phyloP scores from a whole-genome alignment of 1,284 basidiomycete species.

The Grifola frondosa region DNA sequence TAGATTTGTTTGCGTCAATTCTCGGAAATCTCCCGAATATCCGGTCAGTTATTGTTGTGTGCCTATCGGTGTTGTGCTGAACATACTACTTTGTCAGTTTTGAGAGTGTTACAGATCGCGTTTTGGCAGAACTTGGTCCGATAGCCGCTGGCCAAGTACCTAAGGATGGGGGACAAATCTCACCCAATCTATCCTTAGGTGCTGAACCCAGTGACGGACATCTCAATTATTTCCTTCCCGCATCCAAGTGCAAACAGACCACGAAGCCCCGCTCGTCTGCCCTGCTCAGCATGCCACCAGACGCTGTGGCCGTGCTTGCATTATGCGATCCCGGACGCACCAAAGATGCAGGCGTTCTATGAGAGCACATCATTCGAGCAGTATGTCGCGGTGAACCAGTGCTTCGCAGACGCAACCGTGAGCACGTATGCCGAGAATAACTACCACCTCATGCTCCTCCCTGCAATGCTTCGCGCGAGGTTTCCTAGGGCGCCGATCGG shows the following conservation, averaged over 20 bases:
- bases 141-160: conserved; percentile 69
- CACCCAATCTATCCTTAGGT: too few relatives aligned
- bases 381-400: conserved; percentile 81
- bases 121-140: conserved; percentile 76
- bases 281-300: too few relatives aligned
- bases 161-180: conserved; percentile 79
- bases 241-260: too few relatives aligned
- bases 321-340: conserved; percentile 83
- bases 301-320: conserved; percentile 88
- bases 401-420: conserved; percentile 81
- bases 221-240: too few relatives aligned
- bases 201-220: too few relatives aligned
- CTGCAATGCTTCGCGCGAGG: conserved; percentile 65
- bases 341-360: conserved; percentile 79
- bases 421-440: conserved; percentile 77
- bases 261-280: too few relatives aligned
- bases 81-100: conserved; percentile 50
- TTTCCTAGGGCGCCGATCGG: conserved; percentile 74
- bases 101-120: conserved; percentile 84
- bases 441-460: conserved; percentile 85
- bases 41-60: conserved; percentile 47
- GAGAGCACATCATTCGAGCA: conserved; percentile 77
- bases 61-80: background rate
- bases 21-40: conserved; percentile 80
- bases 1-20: conserved; percentile 79